Evolutionary conservation across 2,329 filamentous ascomycete genomes (phyloP), one percentile per base, ranked within the genome.

Genomic region (Pleochaeta shiraiana): DNA sequence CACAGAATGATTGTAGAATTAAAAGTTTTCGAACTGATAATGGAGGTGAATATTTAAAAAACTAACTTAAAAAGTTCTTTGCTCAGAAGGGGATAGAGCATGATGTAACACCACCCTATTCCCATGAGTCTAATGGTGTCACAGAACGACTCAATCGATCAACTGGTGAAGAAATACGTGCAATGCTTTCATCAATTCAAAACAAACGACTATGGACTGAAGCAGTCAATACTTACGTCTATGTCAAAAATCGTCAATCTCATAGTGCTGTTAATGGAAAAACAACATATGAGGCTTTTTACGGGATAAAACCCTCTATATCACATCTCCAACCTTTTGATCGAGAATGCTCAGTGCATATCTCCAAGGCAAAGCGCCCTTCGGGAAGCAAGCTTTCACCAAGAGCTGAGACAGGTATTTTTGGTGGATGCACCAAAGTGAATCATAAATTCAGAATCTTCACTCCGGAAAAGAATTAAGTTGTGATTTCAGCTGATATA

Each of bases 181-280:
- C 24, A 26, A 53, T 53, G 47, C 47, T 53, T n/a, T n/a, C 24
- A 12, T 19, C 16, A 19, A 53, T 53, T 53, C 3, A 53, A 53
- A 26, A 53, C 24, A 53, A 53, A 53, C 47, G 47, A 26, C 24
- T 53, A 26, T 53, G 5, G 16, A 21, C 47, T 26, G 47, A 53
- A 53, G 47, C 47, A 53, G 47, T 26, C 12, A 53, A 26, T n/a
- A 53, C 47, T n/a, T 53, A 43, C 64, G 31, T 4, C 63, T 63
- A 45, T 60, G 34, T 14, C 60, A 66, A 11, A 28, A 39, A 1
- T 34, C 59, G 24, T 64, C 55, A 19, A 68, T 21, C 9, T 65
- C 63, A 28, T n/a, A 14, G 9, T 21, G 16, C 47, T 53, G 47
- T 53, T n/a, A 53, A 53, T 53, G 47, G 47, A 26, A 2, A 53